Percentiles rank a stretch among this genome's conserved stretches.
These are phyloP conservation scores for Haematococcus sp. DNA, from an alignment of 139 green algal genomes.

Conservation along the genomic window DNA sequence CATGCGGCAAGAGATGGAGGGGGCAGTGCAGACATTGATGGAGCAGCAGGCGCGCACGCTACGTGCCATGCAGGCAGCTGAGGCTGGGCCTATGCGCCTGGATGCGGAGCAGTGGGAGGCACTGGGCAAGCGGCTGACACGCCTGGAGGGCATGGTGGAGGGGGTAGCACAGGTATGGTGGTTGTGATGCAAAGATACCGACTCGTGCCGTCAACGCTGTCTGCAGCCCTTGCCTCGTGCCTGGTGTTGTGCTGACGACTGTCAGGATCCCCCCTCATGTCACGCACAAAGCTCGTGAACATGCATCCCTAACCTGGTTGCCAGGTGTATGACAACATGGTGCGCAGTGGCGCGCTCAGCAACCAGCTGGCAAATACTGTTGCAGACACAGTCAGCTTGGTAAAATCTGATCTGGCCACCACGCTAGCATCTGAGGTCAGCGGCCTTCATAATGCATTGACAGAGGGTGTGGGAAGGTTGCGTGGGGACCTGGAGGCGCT, in stretches of 20 bases:
- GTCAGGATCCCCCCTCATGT: too few species aligned
- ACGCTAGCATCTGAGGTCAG: background rate
- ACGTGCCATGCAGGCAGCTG: background rate
- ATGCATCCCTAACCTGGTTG: too few species aligned
- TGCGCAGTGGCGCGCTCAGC: too few species aligned
- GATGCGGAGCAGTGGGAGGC: conserved; percentile 54
- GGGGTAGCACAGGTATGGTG: conserved; percentile 23
- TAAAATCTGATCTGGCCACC: background rate
- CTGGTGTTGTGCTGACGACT: too few species aligned
- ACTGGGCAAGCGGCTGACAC: conserved; percentile 41
- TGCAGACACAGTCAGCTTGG: too few species aligned
- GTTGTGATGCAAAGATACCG: background rate
- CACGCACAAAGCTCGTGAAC: too few species aligned
- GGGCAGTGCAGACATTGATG: conserved; percentile 17
- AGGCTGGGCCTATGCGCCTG: conserved; percentile 12
- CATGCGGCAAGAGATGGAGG: conserved; percentile 32
- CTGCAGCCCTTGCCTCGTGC: too few species aligned
- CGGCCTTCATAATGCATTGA: background rate
- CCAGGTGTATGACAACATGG: too few species aligned
- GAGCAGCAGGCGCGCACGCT: conserved; percentile 10
- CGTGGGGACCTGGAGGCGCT: conserved; percentile 2
- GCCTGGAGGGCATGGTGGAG: conserved; percentile 44
- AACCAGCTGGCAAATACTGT: too few species aligned
- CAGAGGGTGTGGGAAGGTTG: background rate
- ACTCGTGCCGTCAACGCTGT: too few species aligned